phyloP scores from a whole-genome alignment of 345 rosid genomes.

The Eutrema japonicum region DNA sequence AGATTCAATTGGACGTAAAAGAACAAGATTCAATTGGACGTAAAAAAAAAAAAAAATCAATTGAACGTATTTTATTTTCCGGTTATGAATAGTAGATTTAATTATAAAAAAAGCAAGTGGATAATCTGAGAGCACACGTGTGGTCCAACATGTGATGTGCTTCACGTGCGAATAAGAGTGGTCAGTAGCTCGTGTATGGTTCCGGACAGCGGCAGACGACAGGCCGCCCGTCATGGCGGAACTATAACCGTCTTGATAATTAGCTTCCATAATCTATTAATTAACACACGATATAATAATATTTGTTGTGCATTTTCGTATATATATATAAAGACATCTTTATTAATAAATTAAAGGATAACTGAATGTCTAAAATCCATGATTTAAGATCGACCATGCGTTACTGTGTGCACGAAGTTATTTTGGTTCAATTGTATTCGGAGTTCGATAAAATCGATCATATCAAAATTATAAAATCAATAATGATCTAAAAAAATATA shows the following conservation, averaged over 20 bases:
- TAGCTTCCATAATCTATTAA: too few relatives aligned
- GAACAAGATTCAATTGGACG: constrained; percentile 1
- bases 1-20: constrained; percentile 6
- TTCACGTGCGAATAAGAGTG: constrained; percentile 44
- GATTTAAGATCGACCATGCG: too few relatives aligned
- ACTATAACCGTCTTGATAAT: constrained; percentile 19
- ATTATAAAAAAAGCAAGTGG: background rate
- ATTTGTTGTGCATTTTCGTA: background rate
- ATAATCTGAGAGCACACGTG: constrained; percentile 32
- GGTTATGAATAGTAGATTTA: background rate
- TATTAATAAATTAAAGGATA: too few relatives aligned
- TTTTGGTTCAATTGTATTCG: too few relatives aligned
- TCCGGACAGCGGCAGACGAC: constrained; percentile 35
- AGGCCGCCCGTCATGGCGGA: constrained; percentile 26
- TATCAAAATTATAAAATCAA: too few relatives aligned
- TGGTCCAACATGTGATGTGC: constrained; percentile 41
- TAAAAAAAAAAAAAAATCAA: background rate
- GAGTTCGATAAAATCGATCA: too few relatives aligned
- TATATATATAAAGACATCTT: background rate
- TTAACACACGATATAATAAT: background rate
- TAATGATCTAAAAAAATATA: too few relatives aligned
- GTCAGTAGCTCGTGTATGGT: constrained; percentile 38
- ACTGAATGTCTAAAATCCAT: too few relatives aligned
- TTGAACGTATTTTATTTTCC: background rate
- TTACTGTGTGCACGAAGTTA: too few relatives aligned